These are phyloP conservation scores for Neophaeococcomyces aloes DNA, from an alignment of 2,329 filamentous ascomycete species.

Conservation along the genomic window DNA sequence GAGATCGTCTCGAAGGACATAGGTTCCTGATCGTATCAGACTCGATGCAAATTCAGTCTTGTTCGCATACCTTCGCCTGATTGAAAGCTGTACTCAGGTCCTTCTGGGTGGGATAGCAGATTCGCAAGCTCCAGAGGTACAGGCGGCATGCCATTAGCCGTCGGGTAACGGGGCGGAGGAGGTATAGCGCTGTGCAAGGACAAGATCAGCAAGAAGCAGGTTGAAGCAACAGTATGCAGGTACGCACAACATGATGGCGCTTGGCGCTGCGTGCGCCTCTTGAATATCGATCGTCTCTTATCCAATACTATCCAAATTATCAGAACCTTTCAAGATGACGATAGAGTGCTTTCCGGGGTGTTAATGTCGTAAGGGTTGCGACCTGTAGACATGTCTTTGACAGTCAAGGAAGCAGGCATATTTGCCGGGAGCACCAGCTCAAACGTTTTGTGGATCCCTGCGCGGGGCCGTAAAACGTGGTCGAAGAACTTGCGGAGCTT, in stretches of 20 bases:
- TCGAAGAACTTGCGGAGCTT: too few relatives aligned
- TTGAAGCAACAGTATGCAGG: conserved; percentile 1
- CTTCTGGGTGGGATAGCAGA: conserved; percentile 65
- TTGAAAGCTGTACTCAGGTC: conserved; percentile 77
- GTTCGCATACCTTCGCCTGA: conserved; percentile 69
- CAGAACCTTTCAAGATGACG: too few relatives aligned
- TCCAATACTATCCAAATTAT: too few relatives aligned
- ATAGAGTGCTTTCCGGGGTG: too few relatives aligned
- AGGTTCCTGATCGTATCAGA: conserved; percentile 55
- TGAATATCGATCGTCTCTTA: neutral
- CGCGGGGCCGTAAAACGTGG: too few relatives aligned
- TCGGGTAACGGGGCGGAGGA: conserved; percentile 69
- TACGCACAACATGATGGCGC: conserved; percentile 20
- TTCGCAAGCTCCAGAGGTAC: conserved; percentile 93
- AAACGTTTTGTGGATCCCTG: too few relatives aligned
- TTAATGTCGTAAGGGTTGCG: too few relatives aligned
- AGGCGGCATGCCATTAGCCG: conserved; percentile 55
- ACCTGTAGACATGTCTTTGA: too few relatives aligned
- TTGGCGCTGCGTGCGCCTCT: conserved; percentile 7
- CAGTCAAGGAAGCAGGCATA: too few relatives aligned
- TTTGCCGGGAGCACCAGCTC: too few relatives aligned
- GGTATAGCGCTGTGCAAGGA: conserved; percentile 57
- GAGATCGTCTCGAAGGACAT: conserved; percentile 80
- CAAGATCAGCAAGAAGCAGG: neutral
- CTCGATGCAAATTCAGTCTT: neutral